phyloP scores from a whole-genome alignment of 345 rosid genomes.

The Lepidium sativum region DNA sequence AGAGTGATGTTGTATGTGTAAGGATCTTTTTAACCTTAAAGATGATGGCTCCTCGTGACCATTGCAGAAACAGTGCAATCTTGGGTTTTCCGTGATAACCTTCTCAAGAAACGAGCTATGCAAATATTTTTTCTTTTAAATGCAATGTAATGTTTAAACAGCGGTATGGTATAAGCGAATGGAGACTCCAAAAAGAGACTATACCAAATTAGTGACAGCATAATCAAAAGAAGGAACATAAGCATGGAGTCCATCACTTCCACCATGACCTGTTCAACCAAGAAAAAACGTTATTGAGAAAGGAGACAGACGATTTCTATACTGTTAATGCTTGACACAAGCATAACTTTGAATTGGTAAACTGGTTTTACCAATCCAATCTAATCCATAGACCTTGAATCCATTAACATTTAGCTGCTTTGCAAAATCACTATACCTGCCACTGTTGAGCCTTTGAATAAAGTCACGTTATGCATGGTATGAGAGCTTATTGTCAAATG shows the following conservation, averaged over 20 bases:
- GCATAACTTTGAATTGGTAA: not conserved
- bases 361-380: conserved; percentile 71
- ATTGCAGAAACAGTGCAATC: conserved; percentile 75
- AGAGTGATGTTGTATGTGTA: not conserved
- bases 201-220: conserved; percentile 68
- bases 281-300: not conserved
- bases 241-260: conserved; percentile 87
- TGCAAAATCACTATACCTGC: conserved; percentile 76
- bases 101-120: conserved; percentile 64
- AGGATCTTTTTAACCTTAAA: conserved; percentile 41
- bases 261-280: conserved; percentile 68
- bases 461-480: not conserved
- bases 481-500: not conserved
- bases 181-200: not conserved
- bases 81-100: conserved; percentile 54
- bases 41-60: conserved; percentile 86
- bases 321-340: not conserved
- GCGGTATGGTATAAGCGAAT: not conserved
- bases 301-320: not conserved
- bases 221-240: conserved; percentile 78
- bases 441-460: conserved; percentile 36
- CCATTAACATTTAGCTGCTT: conserved; percentile 70
- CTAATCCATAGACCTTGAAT: conserved; percentile 84
- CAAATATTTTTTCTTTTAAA: not conserved
- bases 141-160: not conserved